Percentiles rank a stretch among this genome's conserved stretches.
These are phyloP conservation scores for Inga laurina DNA, from an alignment of 306 rosid genomes.

Conservation along the genomic window DNA sequence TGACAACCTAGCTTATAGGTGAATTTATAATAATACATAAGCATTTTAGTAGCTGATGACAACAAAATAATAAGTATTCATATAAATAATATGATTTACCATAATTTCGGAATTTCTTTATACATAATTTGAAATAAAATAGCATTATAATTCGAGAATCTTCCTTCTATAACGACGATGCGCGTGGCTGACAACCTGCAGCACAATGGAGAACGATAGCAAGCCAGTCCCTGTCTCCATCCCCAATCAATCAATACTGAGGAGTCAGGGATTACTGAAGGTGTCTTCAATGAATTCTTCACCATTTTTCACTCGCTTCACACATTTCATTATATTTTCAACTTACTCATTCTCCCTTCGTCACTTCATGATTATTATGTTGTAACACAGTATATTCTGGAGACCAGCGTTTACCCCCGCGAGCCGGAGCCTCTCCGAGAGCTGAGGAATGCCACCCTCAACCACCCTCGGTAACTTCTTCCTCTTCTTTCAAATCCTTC, in stretches of 20 bases:
- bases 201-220: constrained; percentile 39
- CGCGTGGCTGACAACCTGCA: neutral
- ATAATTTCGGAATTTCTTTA: too few relatives aligned
- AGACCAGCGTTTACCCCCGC: constrained; percentile 66
- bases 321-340: neutral
- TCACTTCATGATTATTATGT: neutral
- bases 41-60: too few relatives aligned
- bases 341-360: neutral
- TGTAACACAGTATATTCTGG: constrained; percentile 52
- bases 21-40: too few relatives aligned
- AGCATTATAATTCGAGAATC: too few relatives aligned
- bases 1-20: too few relatives aligned
- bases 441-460: constrained; percentile 43
- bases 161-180: neutral
- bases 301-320: neutral
- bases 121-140: too few relatives aligned
- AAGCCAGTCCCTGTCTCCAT: constrained; percentile 8
- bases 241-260: constrained; percentile 36
- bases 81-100: too few relatives aligned
- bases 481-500: neutral
- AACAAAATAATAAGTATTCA: too few relatives aligned
- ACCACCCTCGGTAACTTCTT: constrained; percentile 44
- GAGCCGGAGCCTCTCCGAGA: constrained; percentile 58
- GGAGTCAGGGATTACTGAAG: constrained; percentile 44
- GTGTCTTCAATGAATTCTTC: constrained; percentile 3